phyloP scores from a whole-genome alignment of 805 yeast genomes.

The Lipomyces chichibuensis region DNA sequence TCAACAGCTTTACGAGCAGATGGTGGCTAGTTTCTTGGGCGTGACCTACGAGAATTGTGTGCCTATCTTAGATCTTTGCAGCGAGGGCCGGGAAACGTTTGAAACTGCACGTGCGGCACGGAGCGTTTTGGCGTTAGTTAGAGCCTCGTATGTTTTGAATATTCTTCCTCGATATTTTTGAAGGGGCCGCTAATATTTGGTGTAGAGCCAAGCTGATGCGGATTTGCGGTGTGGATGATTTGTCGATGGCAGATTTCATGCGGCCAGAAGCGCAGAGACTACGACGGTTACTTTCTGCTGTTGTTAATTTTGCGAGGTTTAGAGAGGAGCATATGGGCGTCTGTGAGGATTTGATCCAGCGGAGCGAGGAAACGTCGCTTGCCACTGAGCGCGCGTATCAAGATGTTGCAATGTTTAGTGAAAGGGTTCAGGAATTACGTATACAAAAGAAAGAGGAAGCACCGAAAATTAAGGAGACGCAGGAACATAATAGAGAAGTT shows the following conservation, averaged over 20 bases:
- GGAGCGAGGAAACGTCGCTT: conserved; percentile 40
- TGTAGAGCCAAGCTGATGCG: conserved; percentile 32
- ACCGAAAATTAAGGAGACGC: conserved; percentile 45
- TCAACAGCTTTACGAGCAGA: conserved; percentile 59
- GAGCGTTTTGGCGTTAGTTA: conserved; percentile 29
- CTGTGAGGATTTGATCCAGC: conserved; percentile 63
- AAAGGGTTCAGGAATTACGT: conserved; percentile 29
- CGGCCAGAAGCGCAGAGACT: conserved; percentile 75
- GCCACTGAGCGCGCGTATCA: conserved; percentile 28
- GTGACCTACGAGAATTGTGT: conserved; percentile 47
- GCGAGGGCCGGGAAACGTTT: conserved; percentile 41
- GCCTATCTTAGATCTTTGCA: conserved; percentile 42
- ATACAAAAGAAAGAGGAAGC: conserved; percentile 38
- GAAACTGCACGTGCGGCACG: conserved; percentile 35
- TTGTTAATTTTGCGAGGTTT: conserved; percentile 82
- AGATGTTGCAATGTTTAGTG: conserved; percentile 15
- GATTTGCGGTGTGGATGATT: conserved; percentile 73
- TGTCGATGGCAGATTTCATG: conserved; percentile 69
- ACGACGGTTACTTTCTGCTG: conserved; percentile 72
- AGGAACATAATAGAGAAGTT: conserved; percentile 56
- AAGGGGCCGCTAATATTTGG: not conserved
- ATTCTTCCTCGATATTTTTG: not conserved
- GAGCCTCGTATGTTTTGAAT: conserved; percentile 21
- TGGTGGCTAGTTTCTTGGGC: conserved; percentile 63
- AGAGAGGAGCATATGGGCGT: conserved; percentile 75